phyloP scores from a whole-genome alignment of 2,329 filamentous ascomycete genomes.

The Aspergillus sp. region DNA sequence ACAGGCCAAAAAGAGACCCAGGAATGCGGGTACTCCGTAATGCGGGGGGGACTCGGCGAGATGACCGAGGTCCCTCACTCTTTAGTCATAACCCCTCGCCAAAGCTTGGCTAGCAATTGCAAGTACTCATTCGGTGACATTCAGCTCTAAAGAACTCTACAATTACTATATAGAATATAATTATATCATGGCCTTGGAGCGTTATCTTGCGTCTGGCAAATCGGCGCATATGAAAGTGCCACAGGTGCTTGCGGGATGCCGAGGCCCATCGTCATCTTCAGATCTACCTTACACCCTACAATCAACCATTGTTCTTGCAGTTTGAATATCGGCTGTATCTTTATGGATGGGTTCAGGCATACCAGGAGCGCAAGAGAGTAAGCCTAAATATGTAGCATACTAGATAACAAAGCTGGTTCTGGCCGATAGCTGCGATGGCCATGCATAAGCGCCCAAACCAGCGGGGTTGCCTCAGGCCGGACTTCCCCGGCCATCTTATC shows the following conservation, averaged over 20 bases:
- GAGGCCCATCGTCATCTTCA: background rate
- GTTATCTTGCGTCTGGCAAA: too few relatives aligned
- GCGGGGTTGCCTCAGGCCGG: slow-evolving; percentile 5
- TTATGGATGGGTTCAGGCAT: too few relatives aligned
- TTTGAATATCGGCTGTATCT: background rate
- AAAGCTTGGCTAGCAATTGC: background rate
- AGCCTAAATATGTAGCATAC: background rate
- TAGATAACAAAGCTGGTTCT: background rate
- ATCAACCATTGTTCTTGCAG: background rate
- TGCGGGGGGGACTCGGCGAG: slow-evolving; percentile 10
- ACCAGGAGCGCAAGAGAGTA: too few relatives aligned
- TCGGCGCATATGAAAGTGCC: background rate
- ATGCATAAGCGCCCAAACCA: background rate
- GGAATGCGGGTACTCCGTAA: background rate
- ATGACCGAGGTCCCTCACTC: slow-evolving; percentile 1
- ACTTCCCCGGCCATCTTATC: background rate
- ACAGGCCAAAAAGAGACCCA: background rate
- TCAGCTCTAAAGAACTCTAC: background rate
- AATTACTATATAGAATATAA: too few relatives aligned
- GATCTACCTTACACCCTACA: background rate
- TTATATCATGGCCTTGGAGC: too few relatives aligned
- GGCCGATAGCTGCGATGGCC: background rate
- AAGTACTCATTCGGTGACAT: background rate
- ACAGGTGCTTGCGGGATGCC: background rate
- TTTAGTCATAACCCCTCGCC: background rate